phyloP scores from a whole-genome alignment of 176 grass and related monocot genomes.

The Rhipidocladum racemiflorum region DNA sequence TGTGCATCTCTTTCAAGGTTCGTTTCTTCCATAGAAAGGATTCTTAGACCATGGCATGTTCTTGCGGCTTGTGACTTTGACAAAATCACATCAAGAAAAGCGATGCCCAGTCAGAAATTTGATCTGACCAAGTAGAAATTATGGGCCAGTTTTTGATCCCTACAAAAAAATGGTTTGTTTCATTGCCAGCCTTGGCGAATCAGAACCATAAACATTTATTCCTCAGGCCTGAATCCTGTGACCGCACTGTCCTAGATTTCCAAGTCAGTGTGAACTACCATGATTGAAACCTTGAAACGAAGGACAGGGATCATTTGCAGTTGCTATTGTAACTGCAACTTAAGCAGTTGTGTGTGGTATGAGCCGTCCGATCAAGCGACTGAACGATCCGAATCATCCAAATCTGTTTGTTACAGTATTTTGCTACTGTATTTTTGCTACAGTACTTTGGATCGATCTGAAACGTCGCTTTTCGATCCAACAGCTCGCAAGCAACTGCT shows the following conservation, averaged over 20 bases:
- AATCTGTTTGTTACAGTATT: no score
- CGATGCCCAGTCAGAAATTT: background rate
- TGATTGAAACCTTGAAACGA: background rate
- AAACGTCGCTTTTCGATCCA: no score
- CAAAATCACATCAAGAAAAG: background rate
- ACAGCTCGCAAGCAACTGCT: no score
- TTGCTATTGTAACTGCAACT: no score
- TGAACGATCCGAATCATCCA: no score
- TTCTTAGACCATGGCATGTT: slow-evolving; percentile 1
- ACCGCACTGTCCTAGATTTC: background rate
- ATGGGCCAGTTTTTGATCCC: background rate
- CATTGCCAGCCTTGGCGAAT: background rate
- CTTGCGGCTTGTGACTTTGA: background rate
- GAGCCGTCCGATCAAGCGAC: no score
- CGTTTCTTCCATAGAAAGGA: background rate
- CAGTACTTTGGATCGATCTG: no score
- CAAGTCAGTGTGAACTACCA: background rate
- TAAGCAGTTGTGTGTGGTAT: no score
- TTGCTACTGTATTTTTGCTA: no score
- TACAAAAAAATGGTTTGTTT: background rate
- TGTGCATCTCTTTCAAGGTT: background rate
- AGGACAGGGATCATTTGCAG: background rate
- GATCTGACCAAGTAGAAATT: background rate
- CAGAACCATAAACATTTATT: background rate
- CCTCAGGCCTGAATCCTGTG: background rate